A percentile compares a stretch with the other conserved stretches of the same genome.
These are phyloP conservation scores for Lolium multiflorum DNA, from an alignment of 176 grass and related monocot genomes.

Conservation along the genomic window DNA sequence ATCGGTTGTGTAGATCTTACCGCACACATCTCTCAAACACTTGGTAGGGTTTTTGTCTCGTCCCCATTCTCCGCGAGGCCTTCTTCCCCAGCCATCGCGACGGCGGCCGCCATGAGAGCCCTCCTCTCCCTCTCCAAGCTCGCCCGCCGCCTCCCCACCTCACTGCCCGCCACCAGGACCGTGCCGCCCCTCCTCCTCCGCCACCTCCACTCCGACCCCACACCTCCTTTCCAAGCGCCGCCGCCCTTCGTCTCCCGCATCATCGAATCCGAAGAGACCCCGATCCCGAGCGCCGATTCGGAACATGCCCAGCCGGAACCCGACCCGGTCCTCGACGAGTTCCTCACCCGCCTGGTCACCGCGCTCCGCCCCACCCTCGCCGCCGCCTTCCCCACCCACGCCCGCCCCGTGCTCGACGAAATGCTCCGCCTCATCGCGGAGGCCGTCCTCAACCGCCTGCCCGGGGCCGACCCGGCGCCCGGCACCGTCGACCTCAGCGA, in stretches of 20 bases:
- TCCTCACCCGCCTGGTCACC: constrained; percentile 62
- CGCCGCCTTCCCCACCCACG: constrained; percentile 60
- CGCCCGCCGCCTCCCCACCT: constrained; percentile 46
- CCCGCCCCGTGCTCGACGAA: constrained; percentile 64
- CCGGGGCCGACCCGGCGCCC: constrained; percentile 12
- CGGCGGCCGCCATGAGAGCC: constrained; percentile 67
- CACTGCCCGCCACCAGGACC: constrained; percentile 38
- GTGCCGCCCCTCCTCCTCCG: constrained; percentile 26
- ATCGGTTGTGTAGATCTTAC: background rate
- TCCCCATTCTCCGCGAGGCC: background rate
- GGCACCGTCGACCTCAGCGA: constrained; percentile 61
- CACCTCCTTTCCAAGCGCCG: constrained; percentile 35
- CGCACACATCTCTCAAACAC: background rate
- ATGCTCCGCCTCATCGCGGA: constrained; percentile 87
- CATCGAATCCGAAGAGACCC: constrained; percentile 55
- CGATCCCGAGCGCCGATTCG: background rate
- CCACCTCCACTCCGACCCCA: constrained; percentile 34
- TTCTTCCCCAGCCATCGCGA: constrained; percentile 20
- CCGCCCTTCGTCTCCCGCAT: constrained; percentile 57
- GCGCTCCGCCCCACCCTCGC: constrained; percentile 55
- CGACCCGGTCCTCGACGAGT: constrained; percentile 57
- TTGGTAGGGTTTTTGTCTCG: constrained; percentile 48
- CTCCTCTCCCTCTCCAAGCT: constrained; percentile 61
- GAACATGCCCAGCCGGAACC: constrained; percentile 14
- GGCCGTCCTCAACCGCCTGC: constrained; percentile 61